phyloP scores from a whole-genome alignment of 2,329 filamentous ascomycete genomes.

The Neonectria coccinea region DNA sequence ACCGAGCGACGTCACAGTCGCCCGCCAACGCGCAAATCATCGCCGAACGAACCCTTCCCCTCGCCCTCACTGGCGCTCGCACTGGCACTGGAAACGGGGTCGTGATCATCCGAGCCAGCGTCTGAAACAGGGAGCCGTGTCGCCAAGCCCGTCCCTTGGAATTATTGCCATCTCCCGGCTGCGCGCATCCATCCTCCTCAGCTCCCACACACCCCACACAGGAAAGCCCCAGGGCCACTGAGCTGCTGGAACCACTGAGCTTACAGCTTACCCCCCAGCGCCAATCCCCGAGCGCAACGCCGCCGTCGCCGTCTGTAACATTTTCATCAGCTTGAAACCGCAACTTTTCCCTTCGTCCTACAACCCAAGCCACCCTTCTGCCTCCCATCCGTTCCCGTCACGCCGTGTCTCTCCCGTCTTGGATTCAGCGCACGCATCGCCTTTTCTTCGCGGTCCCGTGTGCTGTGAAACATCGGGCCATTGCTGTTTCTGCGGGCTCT shows the following conservation, averaged over 20 bases:
- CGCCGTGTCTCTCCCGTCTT: not conserved
- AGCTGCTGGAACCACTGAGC: conserved; percentile 12
- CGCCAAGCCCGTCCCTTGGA: conserved; percentile 19
- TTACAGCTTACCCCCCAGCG: conserved; percentile 12
- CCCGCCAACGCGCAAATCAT: conserved; percentile 6
- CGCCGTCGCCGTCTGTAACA: conserved; percentile 32
- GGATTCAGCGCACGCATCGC: conserved; percentile 7
- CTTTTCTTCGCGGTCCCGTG: not conserved
- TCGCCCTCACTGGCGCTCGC: conserved; percentile 4
- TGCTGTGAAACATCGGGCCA: conserved; percentile 9
- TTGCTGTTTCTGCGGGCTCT: not conserved
- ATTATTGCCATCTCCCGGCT: conserved; percentile 17
- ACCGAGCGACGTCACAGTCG: conserved; percentile 7
- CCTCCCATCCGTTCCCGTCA: conserved; percentile 9
- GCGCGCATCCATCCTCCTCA: conserved; percentile 5
- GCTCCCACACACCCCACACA: conserved; percentile 19
- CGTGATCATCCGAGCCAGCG: conserved; percentile 24
- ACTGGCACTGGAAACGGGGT: conserved; percentile 18
- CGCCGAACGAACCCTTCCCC: conserved; percentile 1
- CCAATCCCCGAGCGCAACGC: conserved; percentile 32
- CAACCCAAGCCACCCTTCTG: conserved; percentile 19
- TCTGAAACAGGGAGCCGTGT: conserved; percentile 29
- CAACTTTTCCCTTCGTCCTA: conserved; percentile 28
- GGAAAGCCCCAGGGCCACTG: conserved; percentile 19
- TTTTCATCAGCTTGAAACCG: conserved; percentile 45